Evolutionary conservation across 306 rosid species (phyloP).

Genomic region (Styphnolobium japonicum): DNA sequence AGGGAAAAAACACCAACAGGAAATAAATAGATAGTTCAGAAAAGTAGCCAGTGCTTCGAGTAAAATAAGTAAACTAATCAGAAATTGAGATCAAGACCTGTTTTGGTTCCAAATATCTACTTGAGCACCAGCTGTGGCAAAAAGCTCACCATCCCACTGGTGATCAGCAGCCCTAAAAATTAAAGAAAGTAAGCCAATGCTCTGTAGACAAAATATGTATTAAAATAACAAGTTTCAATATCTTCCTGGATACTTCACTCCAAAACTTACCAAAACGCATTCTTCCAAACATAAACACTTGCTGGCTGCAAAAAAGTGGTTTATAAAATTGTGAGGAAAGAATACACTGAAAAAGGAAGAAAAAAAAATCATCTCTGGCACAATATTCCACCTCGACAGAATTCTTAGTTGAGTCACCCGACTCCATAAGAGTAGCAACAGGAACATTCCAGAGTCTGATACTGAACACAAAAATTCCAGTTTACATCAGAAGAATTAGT

Average conservation of each 20-base stretch:
- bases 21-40: slow-evolving; percentile 10
- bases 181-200: not conserved
- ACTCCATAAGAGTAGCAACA: slow-evolving; percentile 42
- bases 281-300: slow-evolving; percentile 67
- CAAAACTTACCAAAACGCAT: slow-evolving; percentile 76
- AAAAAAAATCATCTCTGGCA: not conserved
- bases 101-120: slow-evolving; percentile 89
- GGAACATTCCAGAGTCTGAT: slow-evolving; percentile 88
- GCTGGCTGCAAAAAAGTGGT: slow-evolving; percentile 51
- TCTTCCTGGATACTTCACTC: slow-evolving; percentile 6
- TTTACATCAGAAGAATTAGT: slow-evolving; percentile 18
- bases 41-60: not conserved
- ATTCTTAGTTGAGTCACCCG: slow-evolving; percentile 34
- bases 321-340: slow-evolving; percentile 26
- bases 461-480: slow-evolving; percentile 41
- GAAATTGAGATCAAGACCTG: slow-evolving; percentile 50
- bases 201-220: not conserved
- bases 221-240: not conserved
- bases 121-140: slow-evolving; percentile 95
- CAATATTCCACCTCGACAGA: slow-evolving; percentile 52
- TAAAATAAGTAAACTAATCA: not conserved
- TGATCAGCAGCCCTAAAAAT: slow-evolving; percentile 82
- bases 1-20: slow-evolving; percentile 5
- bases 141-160: slow-evolving; percentile 78
- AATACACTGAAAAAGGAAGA: not conserved